Conservation (phyloP, 768 basidiomycete genomes). For the Clathrus columnatus region DNA sequence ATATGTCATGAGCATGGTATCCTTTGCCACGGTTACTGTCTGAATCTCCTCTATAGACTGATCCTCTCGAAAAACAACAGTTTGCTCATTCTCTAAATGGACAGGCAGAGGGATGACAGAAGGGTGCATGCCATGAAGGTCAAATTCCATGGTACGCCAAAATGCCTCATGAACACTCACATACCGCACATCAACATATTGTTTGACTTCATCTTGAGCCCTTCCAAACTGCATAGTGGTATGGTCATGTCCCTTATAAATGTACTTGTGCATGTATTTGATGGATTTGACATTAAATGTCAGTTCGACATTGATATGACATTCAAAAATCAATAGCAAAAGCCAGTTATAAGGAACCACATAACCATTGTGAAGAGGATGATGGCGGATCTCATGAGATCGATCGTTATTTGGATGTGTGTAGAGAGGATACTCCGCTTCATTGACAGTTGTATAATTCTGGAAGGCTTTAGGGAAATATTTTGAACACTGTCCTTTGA, state of each 20-base stretch:
- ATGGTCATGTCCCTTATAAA: constrained; percentile 40
- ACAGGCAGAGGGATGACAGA: constrained; percentile 33
- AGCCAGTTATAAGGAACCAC: constrained; percentile 35
- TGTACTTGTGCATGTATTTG: constrained; percentile 43
- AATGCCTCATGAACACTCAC: constrained; percentile 28
- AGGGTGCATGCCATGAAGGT: constrained; percentile 27
- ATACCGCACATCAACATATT: constrained; percentile 31
- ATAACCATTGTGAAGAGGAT: constrained; percentile 28
- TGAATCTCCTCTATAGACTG: constrained; percentile 15
- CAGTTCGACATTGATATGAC: constrained; percentile 46
- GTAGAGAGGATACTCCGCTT: constrained; percentile 35
- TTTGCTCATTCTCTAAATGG: constrained; percentile 31
- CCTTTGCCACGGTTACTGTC: constrained; percentile 13
- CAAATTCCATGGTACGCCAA: constrained; percentile 28
- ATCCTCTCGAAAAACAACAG: constrained; percentile 30
- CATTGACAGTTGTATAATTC: constrained; percentile 25
- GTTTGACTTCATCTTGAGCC: constrained; percentile 26
- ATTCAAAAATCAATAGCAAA: constrained; percentile 28
- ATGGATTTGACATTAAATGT: constrained; percentile 27
- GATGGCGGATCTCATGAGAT: constrained; percentile 16
- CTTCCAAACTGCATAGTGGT: constrained; percentile 26
- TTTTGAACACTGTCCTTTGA: constrained; percentile 33
- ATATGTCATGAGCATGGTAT: constrained; percentile 25
- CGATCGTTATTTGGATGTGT: constrained; percentile 27
- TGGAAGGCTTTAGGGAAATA: constrained; percentile 34